phyloP scores from a whole-genome alignment of 1,139 yeast genomes.

The Yamadazyma triangularis region DNA sequence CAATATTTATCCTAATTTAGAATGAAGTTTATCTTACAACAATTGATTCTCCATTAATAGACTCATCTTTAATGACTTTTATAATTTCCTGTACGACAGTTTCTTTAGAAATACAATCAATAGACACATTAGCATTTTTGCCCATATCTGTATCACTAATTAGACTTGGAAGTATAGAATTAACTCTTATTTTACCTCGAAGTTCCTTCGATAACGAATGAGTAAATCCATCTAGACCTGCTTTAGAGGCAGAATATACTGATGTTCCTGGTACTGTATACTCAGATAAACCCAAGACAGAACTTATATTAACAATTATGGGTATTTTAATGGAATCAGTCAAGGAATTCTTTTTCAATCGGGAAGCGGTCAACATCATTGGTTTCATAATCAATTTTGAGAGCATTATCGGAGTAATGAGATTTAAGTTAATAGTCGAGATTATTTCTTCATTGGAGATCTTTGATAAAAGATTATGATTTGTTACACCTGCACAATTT shows the following conservation, averaged over 20 bases:
- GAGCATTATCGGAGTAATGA: conserved; percentile 61
- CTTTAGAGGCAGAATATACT: conserved; percentile 77
- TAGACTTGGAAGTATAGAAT: conserved; percentile 70
- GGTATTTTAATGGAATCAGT: conserved; percentile 15
- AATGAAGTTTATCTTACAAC: conserved; percentile 1
- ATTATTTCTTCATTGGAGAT: conserved; percentile 42
- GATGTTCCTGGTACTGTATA: conserved; percentile 55
- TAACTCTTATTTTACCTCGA: conserved; percentile 49
- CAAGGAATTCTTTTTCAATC: conserved; percentile 1
- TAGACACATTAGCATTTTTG: conserved; percentile 20
- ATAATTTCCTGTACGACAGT: conserved; percentile 25
- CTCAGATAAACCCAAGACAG: conserved; percentile 53
- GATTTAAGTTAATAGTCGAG: conserved; percentile 54
- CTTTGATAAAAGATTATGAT: conserved; percentile 48
- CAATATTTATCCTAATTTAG: neutral
- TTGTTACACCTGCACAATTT: conserved; percentile 83
- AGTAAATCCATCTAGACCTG: conserved; percentile 70
- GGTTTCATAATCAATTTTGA: conserved; percentile 42
- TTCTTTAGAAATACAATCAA: conserved; percentile 16
- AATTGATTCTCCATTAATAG: conserved; percentile 37
- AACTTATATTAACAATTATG: conserved; percentile 60
- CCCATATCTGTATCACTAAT: conserved; percentile 75
- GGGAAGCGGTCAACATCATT: conserved; percentile 36
- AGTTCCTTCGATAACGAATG: conserved; percentile 61
- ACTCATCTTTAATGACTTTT: conserved; percentile 24